Conservation (phyloP, 164 flowering plant genomes). For the Sextonia rubra region DNA sequence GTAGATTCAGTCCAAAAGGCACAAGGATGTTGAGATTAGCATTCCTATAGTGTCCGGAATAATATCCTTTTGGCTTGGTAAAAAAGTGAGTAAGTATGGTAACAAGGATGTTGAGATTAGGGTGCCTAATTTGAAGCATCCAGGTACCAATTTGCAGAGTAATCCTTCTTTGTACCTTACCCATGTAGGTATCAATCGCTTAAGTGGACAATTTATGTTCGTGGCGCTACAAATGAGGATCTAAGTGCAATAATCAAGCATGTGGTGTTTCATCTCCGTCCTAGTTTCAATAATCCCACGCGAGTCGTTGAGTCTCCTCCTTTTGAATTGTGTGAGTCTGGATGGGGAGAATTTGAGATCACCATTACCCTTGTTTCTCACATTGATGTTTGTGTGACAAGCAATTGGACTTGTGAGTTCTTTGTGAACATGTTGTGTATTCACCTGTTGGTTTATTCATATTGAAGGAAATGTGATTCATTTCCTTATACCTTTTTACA, state of each 20-base stretch:
- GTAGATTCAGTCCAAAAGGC: constrained; percentile 41
- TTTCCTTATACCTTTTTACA: constrained; percentile 17
- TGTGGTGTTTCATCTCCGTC: constrained; percentile 77
- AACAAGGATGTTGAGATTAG: too few species aligned
- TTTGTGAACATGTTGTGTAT: too few species aligned
- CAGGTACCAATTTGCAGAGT: not conserved
- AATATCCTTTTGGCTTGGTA: constrained; percentile 82
- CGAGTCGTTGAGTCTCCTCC: constrained; percentile 77
- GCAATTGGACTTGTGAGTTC: constrained; percentile 78
- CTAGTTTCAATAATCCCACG: constrained; percentile 79
- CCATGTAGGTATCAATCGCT: constrained; percentile 62
- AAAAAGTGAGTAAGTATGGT: constrained; percentile 76
- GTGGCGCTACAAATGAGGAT: constrained; percentile 86
- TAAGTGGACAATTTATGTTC: constrained; percentile 87
- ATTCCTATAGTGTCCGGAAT: constrained; percentile 76
- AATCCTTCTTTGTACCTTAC: not conserved
- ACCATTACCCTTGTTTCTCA: constrained; percentile 72
- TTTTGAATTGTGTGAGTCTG: constrained; percentile 78
- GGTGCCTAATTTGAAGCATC: too few species aligned
- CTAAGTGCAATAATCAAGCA: constrained; percentile 61
- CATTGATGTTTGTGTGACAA: constrained; percentile 64
- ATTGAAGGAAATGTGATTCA: not conserved
- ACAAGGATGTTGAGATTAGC: constrained; percentile 64
- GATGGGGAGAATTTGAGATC: constrained; percentile 98
- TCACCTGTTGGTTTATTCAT: not conserved